Evolutionary conservation across 2,329 filamentous ascomycete genomes (phyloP).

Genomic region (Penicillium freii): DNA sequence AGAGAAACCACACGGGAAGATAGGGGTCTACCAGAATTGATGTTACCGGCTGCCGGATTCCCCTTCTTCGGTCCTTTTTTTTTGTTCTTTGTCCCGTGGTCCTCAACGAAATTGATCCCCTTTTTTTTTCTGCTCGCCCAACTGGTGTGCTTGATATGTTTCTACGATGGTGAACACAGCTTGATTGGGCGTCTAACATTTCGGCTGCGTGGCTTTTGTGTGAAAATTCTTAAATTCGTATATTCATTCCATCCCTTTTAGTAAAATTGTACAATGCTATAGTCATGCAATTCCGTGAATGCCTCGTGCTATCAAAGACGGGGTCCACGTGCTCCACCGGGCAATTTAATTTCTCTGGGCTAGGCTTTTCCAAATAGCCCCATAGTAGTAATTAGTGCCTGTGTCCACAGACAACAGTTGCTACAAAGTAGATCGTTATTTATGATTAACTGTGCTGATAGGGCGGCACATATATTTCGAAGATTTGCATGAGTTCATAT

Average conservation of each 20-base stretch:
- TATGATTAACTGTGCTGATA: neutral
- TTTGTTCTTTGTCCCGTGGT: slow-evolving; percentile 17
- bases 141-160: slow-evolving; percentile 20
- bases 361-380: slow-evolving; percentile 1
- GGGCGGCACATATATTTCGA: neutral
- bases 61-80: slow-evolving; percentile 19
- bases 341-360: slow-evolving; percentile 5
- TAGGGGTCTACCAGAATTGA: slow-evolving; percentile 20
- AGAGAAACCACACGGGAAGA: slow-evolving; percentile 28
- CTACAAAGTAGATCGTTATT: neutral
- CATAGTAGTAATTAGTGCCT: neutral
- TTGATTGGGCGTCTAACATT: slow-evolving; percentile 23
- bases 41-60: slow-evolving; percentile 27
- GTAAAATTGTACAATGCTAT: neutral
- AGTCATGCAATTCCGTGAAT: neutral
- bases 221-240: slow-evolving; percentile 20
- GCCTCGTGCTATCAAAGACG: neutral
- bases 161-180: slow-evolving; percentile 13
- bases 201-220: slow-evolving; percentile 20
- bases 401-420: neutral
- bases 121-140: slow-evolving; percentile 19
- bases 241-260: slow-evolving; percentile 5
- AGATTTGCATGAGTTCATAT: neutral
- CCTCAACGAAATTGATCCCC: slow-evolving; percentile 27
- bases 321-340: slow-evolving; percentile 7